A percentile compares a stretch with the other conserved stretches of the same genome.
phyloP scores from a whole-genome alignment of 2,329 filamentous ascomycete species.

The Metarhizium sp. region DNA sequence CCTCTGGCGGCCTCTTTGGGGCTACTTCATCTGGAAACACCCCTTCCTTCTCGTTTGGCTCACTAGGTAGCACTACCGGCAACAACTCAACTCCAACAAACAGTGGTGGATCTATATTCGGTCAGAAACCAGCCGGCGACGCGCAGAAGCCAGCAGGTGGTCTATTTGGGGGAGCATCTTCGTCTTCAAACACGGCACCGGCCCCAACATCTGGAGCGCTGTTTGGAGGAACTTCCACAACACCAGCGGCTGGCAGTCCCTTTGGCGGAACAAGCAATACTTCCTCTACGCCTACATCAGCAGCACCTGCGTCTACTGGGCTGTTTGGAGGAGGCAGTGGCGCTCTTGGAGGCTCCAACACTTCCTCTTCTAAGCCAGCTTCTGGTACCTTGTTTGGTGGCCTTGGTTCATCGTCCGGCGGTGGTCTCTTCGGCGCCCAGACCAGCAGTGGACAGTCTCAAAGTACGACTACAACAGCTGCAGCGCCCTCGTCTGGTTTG shows the following conservation, averaged over 20 bases:
- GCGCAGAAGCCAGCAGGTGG: conserved; percentile 18
- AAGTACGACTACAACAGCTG: conserved; percentile 14
- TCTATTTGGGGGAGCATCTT: conserved; percentile 15
- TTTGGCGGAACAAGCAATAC: conserved; percentile 9
- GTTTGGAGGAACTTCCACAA: conserved; percentile 18
- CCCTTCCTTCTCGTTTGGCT: conserved; percentile 33
- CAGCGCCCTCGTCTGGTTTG: conserved; percentile 18
- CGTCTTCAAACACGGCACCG: conserved; percentile 17
- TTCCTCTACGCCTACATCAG: conserved; percentile 8
- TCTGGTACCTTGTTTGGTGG: conserved; percentile 16
- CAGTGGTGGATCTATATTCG: conserved; percentile 20
- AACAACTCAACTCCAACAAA: conserved; percentile 19
- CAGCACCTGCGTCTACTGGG: conserved; percentile 10
- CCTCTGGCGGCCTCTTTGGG: conserved; percentile 33
- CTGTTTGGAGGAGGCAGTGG: conserved; percentile 13
- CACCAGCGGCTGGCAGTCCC: conserved; percentile 9
- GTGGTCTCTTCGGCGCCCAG: conserved; percentile 9
- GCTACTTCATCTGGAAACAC: conserved; percentile 16
- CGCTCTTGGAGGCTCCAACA: conserved; percentile 7
- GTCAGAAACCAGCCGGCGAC: conserved; percentile 18
- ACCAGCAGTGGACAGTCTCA: conserved; percentile 9
- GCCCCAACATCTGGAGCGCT: conserved; percentile 17
- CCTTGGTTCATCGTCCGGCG: conserved; percentile 5
- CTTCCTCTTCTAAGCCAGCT: conserved; percentile 16
- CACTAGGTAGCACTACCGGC: conserved; percentile 13